These are phyloP conservation scores for Cystobasidium sp. DNA, from an alignment of 1,284 basidiomycete species.

Conservation along the genomic window DNA sequence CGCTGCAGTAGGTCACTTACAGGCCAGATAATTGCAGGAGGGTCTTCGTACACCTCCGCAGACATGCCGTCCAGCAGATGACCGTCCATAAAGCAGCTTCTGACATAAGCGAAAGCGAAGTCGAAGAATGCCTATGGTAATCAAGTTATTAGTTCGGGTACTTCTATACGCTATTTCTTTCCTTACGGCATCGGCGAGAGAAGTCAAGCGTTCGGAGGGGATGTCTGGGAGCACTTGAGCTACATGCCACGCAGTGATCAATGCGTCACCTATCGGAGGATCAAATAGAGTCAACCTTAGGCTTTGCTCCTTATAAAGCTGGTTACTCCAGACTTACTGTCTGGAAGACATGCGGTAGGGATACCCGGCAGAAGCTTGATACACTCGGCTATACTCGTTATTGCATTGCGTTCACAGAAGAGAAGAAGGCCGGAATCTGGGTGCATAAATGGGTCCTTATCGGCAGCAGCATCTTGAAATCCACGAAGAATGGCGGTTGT, in stretches of 20 bases:
- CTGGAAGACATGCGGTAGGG: neutral
- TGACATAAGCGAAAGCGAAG: constrained; percentile 13
- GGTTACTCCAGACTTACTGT: neutral
- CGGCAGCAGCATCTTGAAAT: constrained; percentile 48
- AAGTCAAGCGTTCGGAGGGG: constrained; percentile 22
- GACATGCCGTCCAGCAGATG: constrained; percentile 47
- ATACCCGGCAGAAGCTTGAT: neutral
- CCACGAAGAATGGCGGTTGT: constrained; percentile 43
- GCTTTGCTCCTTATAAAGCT: neutral
- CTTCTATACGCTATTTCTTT: neutral
- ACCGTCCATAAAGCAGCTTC: constrained; percentile 46
- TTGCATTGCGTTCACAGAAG: neutral
- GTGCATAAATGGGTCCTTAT: constrained; percentile 46
- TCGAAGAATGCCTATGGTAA: constrained; percentile 35
- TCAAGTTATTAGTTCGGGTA: neutral
- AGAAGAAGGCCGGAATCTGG: constrained; percentile 20
- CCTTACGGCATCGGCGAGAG: constrained; percentile 33
- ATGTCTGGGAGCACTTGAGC: constrained; percentile 48
- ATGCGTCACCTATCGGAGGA: neutral
- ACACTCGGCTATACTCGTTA: neutral
- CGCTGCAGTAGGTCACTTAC: neutral
- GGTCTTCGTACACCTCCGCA: constrained; percentile 38
- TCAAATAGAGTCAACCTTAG: neutral
- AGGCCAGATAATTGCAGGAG: constrained; percentile 45
- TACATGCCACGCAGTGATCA: constrained; percentile 46